Evolutionary conservation across 345 rosid genomes (phyloP).

Genomic region (Hibiscus mutabilis): DNA sequence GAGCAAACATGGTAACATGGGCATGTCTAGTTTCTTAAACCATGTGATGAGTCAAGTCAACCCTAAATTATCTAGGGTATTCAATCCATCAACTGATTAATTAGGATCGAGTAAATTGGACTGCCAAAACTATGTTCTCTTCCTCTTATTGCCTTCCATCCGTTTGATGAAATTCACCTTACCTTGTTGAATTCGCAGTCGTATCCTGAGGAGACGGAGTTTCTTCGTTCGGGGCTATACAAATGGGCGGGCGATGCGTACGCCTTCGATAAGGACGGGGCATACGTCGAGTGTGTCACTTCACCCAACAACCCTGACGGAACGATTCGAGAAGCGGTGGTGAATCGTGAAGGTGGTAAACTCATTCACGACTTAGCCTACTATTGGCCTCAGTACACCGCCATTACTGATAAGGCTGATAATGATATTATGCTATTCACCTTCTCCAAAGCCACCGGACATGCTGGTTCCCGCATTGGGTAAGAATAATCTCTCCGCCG

Average conservation of each 20-base stretch:
- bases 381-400: slow-evolving; percentile 85
- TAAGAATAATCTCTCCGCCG: slow-evolving; percentile 20
- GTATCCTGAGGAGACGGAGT: slow-evolving; percentile 48
- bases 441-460: slow-evolving; percentile 85
- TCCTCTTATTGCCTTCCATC: not conserved
- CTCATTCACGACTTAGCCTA: slow-evolving; percentile 78
- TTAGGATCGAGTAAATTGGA: too few relatives aligned
- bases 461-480: slow-evolving; percentile 96
- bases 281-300: slow-evolving; percentile 62
- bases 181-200: slow-evolving; percentile 30
- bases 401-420: slow-evolving; percentile 55
- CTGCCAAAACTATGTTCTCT: not conserved
- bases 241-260: slow-evolving; percentile 86
- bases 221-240: slow-evolving; percentile 53
- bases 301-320: slow-evolving; percentile 93
- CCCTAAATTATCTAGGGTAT: not conserved
- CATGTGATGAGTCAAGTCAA: slow-evolving; percentile 8
- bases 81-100: too few relatives aligned
- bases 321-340: slow-evolving; percentile 51
- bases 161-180: not conserved
- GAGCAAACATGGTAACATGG: slow-evolving; percentile 49
- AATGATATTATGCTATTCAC: slow-evolving; percentile 83
- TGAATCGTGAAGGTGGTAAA: slow-evolving; percentile 51
- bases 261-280: slow-evolving; percentile 44
- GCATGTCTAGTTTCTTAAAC: slow-evolving; percentile 27